phyloP scores from a whole-genome alignment of 352 stramenopile species.

The Globisporangium takayamanum region DNA sequence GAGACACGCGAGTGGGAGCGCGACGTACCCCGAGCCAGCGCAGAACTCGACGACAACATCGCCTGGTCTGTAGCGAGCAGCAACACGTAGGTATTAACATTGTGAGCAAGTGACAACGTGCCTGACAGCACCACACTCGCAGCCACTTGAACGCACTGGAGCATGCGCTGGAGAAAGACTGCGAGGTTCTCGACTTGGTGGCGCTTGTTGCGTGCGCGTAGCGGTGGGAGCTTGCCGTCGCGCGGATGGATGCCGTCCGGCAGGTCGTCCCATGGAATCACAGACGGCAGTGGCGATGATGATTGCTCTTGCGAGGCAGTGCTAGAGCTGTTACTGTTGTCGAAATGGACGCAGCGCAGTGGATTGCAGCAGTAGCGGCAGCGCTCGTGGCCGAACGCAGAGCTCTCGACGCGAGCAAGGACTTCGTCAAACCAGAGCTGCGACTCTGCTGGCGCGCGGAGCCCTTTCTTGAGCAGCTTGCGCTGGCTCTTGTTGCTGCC shows the following conservation, averaged over 20 bases:
- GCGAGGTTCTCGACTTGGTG: conserved; percentile 77
- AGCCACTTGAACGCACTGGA: conserved; percentile 26
- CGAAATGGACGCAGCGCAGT: conserved; percentile 33
- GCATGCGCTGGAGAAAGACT: conserved; percentile 55
- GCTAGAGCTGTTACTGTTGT: not conserved
- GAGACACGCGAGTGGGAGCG: conserved; percentile 63
- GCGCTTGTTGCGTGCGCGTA: conserved; percentile 60
- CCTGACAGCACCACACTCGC: not conserved
- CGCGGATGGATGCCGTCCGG: conserved; percentile 62
- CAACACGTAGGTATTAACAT: not conserved
- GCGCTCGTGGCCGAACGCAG: conserved; percentile 24
- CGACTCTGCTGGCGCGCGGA: conserved; percentile 37
- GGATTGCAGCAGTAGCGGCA: conserved; percentile 56
- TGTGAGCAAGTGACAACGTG: not conserved
- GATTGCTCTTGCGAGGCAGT: not conserved
- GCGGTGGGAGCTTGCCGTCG: conserved; percentile 48
- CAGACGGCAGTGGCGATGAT: not conserved
- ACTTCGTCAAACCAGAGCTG: conserved; percentile 73
- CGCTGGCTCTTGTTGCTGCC: conserved; percentile 32
- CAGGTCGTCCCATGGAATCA: conserved; percentile 60
- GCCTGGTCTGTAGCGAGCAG: conserved; percentile 29
- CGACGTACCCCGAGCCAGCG: conserved; percentile 68
- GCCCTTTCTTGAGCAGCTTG: conserved; percentile 44
- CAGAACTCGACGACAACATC: conserved; percentile 83
- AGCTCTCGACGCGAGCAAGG: conserved; percentile 43